phyloP scores from a whole-genome alignment of 1,139 yeast genomes.

The Yamadazyma spencermartinsiae region DNA sequence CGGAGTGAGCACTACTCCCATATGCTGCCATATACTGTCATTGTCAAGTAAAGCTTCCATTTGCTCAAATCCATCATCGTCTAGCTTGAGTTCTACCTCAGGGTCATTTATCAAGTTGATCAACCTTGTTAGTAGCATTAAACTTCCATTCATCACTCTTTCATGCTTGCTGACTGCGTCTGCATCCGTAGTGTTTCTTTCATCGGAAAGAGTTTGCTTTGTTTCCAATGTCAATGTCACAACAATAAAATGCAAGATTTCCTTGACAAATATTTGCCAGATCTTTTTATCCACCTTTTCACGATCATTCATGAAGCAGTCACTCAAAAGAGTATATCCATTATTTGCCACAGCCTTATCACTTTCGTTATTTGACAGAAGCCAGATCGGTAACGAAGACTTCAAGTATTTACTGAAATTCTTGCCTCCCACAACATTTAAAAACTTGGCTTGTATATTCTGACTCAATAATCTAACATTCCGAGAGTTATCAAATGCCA shows the following conservation, averaged over 20 bases:
- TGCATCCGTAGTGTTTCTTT: conserved; percentile 64
- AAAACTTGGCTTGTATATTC: conserved; percentile 55
- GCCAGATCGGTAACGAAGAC: conserved; percentile 71
- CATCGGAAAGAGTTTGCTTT: conserved; percentile 69
- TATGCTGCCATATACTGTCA: conserved; percentile 47
- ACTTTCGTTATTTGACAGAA: conserved; percentile 67
- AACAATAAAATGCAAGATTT: conserved; percentile 54
- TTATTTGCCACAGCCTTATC: conserved; percentile 61
- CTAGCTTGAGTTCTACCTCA: conserved; percentile 6
- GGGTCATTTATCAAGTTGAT: conserved; percentile 22
- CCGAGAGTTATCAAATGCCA: conserved; percentile 70
- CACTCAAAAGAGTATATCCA: conserved; percentile 47
- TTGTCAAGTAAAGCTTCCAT: conserved; percentile 34
- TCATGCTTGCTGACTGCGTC: conserved; percentile 70
- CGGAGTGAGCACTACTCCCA: conserved; percentile 25
- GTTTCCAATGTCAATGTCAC: conserved; percentile 58
- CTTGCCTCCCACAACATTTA: conserved; percentile 59
- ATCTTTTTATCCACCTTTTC: conserved; percentile 54
- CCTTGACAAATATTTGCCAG: conserved; percentile 59
- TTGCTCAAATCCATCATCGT: conserved; percentile 10
- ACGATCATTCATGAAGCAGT: conserved; percentile 58
- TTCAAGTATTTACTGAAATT: conserved; percentile 61
- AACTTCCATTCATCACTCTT: conserved; percentile 54
- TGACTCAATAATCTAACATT: conserved; percentile 63
- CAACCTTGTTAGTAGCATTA: conserved; percentile 51